Conservation (phyloP, 2,329 filamentous ascomycete genomes). For the Ceratocystis destructans region DNA sequence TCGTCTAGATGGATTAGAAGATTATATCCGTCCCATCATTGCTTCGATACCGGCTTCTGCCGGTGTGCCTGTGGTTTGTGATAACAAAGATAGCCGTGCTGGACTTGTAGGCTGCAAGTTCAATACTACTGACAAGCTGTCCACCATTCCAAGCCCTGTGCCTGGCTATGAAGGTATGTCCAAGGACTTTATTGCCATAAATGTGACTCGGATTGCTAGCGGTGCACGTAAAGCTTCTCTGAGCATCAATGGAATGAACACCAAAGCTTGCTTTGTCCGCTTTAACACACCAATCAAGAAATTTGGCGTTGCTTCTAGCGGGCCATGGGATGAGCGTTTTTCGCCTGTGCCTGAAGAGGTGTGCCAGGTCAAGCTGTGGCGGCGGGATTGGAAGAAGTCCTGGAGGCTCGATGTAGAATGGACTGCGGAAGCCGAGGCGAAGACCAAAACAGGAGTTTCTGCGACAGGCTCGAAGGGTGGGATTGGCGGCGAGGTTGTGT, state of each 20-base stretch:
- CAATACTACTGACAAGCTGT: conserved; percentile 32
- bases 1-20: conserved; percentile 52
- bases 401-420: conserved; percentile 67
- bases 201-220: conserved; percentile 32
- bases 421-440: conserved; percentile 28
- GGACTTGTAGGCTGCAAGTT: conserved; percentile 57
- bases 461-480: not conserved
- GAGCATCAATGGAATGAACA: conserved; percentile 56
- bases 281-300: conserved; percentile 55
- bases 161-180: conserved; percentile 33
- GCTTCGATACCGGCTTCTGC: conserved; percentile 55
- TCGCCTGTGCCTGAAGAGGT: conserved; percentile 49
- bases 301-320: conserved; percentile 49
- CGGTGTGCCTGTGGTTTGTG: conserved; percentile 46
- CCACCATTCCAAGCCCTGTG: conserved; percentile 25
- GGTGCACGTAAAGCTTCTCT: conserved; percentile 42
- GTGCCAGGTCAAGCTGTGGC: conserved; percentile 63
- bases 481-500: conserved; percentile 55
- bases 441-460: conserved; percentile 1
- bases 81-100: conserved; percentile 29
- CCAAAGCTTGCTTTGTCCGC: conserved; percentile 60
- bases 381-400: conserved; percentile 59
- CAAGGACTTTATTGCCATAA: conserved; percentile 40
- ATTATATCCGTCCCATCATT: conserved; percentile 55
- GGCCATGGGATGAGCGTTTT: conserved; percentile 49